These are phyloP conservation scores for Sesbania bispinosa DNA, from an alignment of 306 rosid genomes.

Conservation along the genomic window DNA sequence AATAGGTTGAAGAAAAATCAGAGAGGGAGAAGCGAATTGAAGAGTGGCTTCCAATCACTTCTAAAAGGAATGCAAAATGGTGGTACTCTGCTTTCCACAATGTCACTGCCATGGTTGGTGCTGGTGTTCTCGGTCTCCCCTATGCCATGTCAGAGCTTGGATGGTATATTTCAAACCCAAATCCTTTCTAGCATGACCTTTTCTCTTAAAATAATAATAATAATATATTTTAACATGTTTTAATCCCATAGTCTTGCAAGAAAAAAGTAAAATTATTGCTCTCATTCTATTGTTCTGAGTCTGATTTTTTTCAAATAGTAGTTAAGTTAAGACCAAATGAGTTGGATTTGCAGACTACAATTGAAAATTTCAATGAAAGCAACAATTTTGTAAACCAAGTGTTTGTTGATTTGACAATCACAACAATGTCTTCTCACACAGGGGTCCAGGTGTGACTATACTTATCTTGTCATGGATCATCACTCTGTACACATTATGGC, in stretches of 20 bases:
- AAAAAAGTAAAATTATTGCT: no score
- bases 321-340: neutral
- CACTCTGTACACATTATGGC: constrained; percentile 71
- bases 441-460: constrained; percentile 75
- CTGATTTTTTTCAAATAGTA: neutral
- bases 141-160: constrained; percentile 69
- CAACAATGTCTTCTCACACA: neutral
- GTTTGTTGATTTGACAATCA: neutral
- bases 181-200: neutral
- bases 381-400: neutral
- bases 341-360: neutral
- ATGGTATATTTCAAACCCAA: constrained; percentile 44
- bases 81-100: constrained; percentile 91
- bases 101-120: constrained; percentile 91
- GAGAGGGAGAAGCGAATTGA: constrained; percentile 48
- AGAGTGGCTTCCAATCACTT: constrained; percentile 83
- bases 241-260: neutral
- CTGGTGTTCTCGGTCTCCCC: constrained; percentile 83
- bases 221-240: neutral
- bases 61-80: constrained; percentile 83
- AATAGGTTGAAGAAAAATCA: constrained; percentile 27
- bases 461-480: constrained; percentile 68
- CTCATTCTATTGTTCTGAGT: neutral
- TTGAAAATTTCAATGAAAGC: neutral
- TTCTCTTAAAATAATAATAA: neutral